Percentiles rank a stretch among this genome's conserved stretches.
Evolutionary conservation across 331 rosid genomes (phyloP).

Genomic region (Pyracantha coccinea): DNA sequence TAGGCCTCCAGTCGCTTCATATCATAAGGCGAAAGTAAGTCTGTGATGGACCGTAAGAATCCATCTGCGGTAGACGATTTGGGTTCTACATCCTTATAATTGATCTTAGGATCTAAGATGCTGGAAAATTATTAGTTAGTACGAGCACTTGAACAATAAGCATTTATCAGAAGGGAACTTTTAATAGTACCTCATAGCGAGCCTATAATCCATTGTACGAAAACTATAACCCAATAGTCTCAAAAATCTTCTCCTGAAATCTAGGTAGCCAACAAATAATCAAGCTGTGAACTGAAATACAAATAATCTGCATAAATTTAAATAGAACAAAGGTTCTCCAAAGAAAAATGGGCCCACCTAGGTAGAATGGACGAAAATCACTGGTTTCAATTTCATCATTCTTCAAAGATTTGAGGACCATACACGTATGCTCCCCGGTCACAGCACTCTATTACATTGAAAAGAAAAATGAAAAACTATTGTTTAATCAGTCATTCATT

Average conservation of each 20-base stretch:
- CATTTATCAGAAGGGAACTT: constrained; percentile 6
- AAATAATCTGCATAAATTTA: neutral
- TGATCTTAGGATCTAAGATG: constrained; percentile 81
- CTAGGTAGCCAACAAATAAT: constrained; percentile 29
- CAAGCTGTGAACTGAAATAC: constrained; percentile 3
- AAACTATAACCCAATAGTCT: constrained; percentile 61
- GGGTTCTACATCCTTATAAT: constrained; percentile 46
- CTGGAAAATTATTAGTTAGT: constrained; percentile 35
- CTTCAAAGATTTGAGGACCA: constrained; percentile 74
- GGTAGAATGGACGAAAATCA: constrained; percentile 67
- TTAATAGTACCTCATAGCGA: constrained; percentile 74
- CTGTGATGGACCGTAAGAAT: constrained; percentile 42
- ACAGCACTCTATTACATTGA: constrained; percentile 49
- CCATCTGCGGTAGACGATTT: constrained; percentile 24
- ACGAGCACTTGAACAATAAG: constrained; percentile 19
- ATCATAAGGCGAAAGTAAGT: constrained; percentile 64
- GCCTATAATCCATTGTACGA: constrained; percentile 63
- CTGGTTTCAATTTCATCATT: constrained; percentile 78
- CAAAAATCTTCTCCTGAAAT: constrained; percentile 69
- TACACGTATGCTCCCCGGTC: constrained; percentile 94
- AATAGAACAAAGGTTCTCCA: constrained; percentile 1
- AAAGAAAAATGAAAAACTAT: neutral
- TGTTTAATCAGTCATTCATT: neutral
- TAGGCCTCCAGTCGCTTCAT: constrained; percentile 94
- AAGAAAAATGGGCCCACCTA: constrained; percentile 34